These are phyloP conservation scores for Pleurotus sapidus DNA, from an alignment of 768 basidiomycete genomes.

Conservation along the genomic window DNA sequence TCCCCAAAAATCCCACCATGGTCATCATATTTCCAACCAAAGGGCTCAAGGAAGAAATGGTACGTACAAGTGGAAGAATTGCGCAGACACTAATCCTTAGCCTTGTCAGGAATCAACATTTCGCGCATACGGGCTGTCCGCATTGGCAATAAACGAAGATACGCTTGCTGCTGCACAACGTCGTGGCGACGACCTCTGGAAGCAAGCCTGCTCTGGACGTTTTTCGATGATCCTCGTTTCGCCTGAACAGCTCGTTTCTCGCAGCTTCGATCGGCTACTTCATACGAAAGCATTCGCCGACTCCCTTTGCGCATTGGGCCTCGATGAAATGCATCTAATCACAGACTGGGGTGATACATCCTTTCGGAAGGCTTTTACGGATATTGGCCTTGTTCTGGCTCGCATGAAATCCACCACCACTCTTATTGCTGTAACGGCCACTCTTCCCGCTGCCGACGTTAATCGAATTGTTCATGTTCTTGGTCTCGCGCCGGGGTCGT, in stretches of 20 bases:
- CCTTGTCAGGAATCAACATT: neutral
- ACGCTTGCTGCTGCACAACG: slow-evolving; percentile 7
- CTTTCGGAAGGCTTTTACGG: slow-evolving; percentile 18
- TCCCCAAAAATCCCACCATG: slow-evolving; percentile 15
- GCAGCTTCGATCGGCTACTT: slow-evolving; percentile 16
- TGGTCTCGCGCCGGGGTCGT: slow-evolving; percentile 13
- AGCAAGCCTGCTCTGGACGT: slow-evolving; percentile 6
- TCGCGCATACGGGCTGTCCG: slow-evolving; percentile 13
- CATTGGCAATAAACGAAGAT: slow-evolving; percentile 19
- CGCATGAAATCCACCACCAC: neutral
- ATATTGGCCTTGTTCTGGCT: neutral
- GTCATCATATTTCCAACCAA: slow-evolving; percentile 20
- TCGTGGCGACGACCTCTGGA: slow-evolving; percentile 13
- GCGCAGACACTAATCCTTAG: too few species aligned
- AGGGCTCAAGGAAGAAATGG: slow-evolving; percentile 21
- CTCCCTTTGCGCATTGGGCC: slow-evolving; percentile 18
- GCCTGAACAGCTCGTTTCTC: slow-evolving; percentile 20
- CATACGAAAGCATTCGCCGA: slow-evolving; percentile 13
- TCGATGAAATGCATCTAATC: slow-evolving; percentile 26
- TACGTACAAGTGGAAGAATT: slow-evolving; percentile 4
- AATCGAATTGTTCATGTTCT: slow-evolving; percentile 16
- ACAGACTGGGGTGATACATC: slow-evolving; percentile 17
- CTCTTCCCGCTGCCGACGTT: neutral
- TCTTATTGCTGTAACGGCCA: slow-evolving; percentile 4
- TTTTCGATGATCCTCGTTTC: slow-evolving; percentile 16